Evolutionary conservation across 2,329 filamentous ascomycete genomes (phyloP).

Genomic region (Aspergillus sojae): DNA sequence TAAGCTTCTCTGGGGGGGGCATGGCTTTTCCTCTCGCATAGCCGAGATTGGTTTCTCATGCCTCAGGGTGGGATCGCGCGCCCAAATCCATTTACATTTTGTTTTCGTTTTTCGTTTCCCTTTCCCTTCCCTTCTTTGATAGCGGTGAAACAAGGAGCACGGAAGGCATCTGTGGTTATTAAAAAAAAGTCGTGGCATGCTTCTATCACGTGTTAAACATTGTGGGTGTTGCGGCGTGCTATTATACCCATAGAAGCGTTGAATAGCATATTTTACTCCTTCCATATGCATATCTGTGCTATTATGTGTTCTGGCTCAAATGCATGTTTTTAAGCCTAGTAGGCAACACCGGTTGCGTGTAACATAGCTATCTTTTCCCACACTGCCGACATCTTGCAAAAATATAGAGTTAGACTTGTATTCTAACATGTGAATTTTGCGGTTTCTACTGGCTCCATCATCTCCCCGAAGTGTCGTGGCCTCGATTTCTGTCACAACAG

Average conservation of each 20-base stretch:
- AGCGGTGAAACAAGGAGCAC: not conserved
- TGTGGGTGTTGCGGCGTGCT: slow-evolving; percentile 14
- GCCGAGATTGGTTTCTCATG: slow-evolving; percentile 48
- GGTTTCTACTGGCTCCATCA: not conserved
- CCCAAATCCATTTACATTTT: slow-evolving; percentile 1
- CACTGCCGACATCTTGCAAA: not conserved
- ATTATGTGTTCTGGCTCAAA: not conserved
- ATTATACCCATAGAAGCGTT: slow-evolving; percentile 27
- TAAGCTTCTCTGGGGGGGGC: slow-evolving; percentile 42
- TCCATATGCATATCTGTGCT: not conserved
- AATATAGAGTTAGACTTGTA: not conserved
- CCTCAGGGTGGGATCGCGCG: slow-evolving; percentile 22
- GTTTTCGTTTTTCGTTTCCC: not conserved
- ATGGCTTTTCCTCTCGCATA: slow-evolving; percentile 49
- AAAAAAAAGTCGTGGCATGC: slow-evolving; percentile 3
- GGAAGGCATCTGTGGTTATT: not conserved
- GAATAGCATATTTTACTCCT: slow-evolving; percentile 11
- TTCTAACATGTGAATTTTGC: not conserved
- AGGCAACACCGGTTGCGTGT: not conserved
- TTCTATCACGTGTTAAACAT: slow-evolving; percentile 14
- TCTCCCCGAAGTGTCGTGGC: not conserved
- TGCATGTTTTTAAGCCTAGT: not conserved
- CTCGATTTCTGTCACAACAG: not conserved
- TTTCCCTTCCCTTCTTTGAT: slow-evolving; percentile 1
- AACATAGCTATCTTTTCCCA: not conserved